These are phyloP conservation scores for Sphagnurus paluster DNA, from an alignment of 1,284 basidiomycete species.

Conservation along the genomic window DNA sequence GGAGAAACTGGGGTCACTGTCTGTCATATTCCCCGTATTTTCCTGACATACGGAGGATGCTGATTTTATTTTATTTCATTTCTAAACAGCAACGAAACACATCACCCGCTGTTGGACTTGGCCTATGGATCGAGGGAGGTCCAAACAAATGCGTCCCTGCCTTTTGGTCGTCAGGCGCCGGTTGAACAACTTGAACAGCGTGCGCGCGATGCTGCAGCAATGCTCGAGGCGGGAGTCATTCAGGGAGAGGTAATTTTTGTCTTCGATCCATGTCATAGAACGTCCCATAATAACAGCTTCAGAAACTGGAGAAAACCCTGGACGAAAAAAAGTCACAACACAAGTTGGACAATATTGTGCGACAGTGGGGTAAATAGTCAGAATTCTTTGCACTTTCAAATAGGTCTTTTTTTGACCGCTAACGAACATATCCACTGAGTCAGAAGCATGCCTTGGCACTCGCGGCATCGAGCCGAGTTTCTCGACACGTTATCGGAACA, in stretches of 20 bases:
- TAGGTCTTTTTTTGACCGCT: not conserved
- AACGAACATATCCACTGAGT: not conserved
- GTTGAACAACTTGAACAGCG: slow-evolving; percentile 16
- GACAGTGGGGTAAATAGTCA: slow-evolving; percentile 1
- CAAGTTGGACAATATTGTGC: slow-evolving; percentile 25
- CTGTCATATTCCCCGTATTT: not conserved
- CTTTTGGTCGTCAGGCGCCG: slow-evolving; percentile 19
- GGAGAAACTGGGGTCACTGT: slow-evolving; percentile 8
- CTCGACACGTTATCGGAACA: too few relatives aligned
- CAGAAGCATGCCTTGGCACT: too few relatives aligned
- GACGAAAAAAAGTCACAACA: slow-evolving; percentile 21
- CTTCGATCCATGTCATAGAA: slow-evolving; percentile 10
- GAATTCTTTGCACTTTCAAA: not conserved
- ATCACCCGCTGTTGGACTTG: slow-evolving; percentile 21
- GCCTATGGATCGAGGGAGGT: slow-evolving; percentile 23
- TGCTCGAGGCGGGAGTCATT: slow-evolving; percentile 11
- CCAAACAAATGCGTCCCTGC: slow-evolving; percentile 24
- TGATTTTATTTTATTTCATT: not conserved
- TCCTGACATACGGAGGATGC: not conserved
- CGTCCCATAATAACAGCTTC: not conserved
- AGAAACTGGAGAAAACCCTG: slow-evolving; percentile 19
- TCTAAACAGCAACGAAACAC: slow-evolving; percentile 18
- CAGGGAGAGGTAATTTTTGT: slow-evolving; percentile 10
- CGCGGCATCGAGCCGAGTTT: too few relatives aligned
- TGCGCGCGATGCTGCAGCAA: slow-evolving; percentile 20